phyloP scores from a whole-genome alignment of 352 stramenopile genomes.

The Globisporangium nodosum region DNA sequence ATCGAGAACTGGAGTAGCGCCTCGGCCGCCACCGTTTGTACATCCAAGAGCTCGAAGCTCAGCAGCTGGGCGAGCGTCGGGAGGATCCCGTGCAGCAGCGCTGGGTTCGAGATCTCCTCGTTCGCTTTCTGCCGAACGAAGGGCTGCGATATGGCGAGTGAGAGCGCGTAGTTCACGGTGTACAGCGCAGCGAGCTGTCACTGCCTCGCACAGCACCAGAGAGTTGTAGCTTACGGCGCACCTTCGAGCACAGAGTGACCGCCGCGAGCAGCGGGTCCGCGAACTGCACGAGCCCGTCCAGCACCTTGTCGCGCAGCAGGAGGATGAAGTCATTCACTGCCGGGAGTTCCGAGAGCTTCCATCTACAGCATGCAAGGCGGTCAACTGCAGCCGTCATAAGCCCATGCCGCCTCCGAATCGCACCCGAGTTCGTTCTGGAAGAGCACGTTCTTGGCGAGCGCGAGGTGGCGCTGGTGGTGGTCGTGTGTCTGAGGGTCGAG shows the following conservation, averaged over 20 bases:
- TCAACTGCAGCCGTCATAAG: not conserved
- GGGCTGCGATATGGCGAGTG: constrained; percentile 22
- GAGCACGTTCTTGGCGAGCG: constrained; percentile 72
- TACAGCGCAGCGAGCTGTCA: not conserved
- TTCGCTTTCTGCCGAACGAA: constrained; percentile 73
- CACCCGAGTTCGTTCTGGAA: constrained; percentile 69
- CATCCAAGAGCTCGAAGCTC: constrained; percentile 43
- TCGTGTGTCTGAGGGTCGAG: constrained; percentile 56
- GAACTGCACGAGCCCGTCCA: constrained; percentile 39
- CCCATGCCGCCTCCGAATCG: not conserved
- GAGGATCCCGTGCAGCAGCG: constrained; percentile 39
- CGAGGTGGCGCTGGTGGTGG: constrained; percentile 62
- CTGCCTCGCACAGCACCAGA: not conserved
- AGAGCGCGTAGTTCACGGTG: not conserved
- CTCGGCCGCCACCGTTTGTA: constrained; percentile 58
- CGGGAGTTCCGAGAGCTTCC: constrained; percentile 59
- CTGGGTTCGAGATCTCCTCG: constrained; percentile 65
- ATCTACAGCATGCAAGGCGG: constrained; percentile 22
- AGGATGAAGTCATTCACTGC: constrained; percentile 54
- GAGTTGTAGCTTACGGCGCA: constrained; percentile 13
- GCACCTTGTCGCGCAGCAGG: constrained; percentile 51
- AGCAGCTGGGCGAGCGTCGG: constrained; percentile 55
- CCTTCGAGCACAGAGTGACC: constrained; percentile 34
- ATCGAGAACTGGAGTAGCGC: constrained; percentile 54
- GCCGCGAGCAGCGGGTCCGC: constrained; percentile 31